Base-by-base conservation (phyloP, 306 rosid genomes). In the Rosa lucieae region DNA sequence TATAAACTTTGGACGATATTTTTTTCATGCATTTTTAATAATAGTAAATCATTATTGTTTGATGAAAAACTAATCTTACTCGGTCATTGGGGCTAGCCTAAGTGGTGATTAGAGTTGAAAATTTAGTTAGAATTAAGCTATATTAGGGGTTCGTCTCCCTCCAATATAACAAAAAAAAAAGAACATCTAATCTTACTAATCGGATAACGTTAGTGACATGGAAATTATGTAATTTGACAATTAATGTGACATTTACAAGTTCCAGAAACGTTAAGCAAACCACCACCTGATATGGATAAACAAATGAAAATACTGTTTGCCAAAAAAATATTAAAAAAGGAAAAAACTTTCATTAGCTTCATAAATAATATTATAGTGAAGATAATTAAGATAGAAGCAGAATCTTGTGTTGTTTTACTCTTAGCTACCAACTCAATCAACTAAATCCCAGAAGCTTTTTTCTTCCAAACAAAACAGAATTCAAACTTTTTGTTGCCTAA, bases 401-500 rank as follows among this genome's bases (percentile, higher is more conserved):
- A 42, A 74, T 73, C 13, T 73, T 37, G 10, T 42, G 26, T 55
- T 74, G 67, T 40, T 42, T 5, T 74, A 59, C 51, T 23, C 3
- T 18, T 0, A 29, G 29, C 46, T 29, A n/a, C 66, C 77, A 20
- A n/a, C 52, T 21, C 67, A 56, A 67, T 67, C 75, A 47, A 17
- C 44, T 39, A 56, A 43, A 75, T 59, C 67, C 44, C 70, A 23
- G 49, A 59, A 59, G 14, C 68, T 17, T 23, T 46, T 29, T 14
- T 13, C 0, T 5, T 35, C 70, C 43, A 39, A n/a, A 21, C 5
- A 44, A 59, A 75, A 23, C 10, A 29, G 20, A 46, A 75, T 75
- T 76, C 79, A 76, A 76, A 76, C 40, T 44, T 76, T 18, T 61
- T 9, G 47, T 26, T 76, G 56, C 42, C 47, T 52, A 13, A 63